A percentile compares a stretch with the other conserved stretches of the same genome.
Conservation (phyloP, 495 filamentous ascomycete species). For the Penicillium macrosclerotiorum region DNA sequence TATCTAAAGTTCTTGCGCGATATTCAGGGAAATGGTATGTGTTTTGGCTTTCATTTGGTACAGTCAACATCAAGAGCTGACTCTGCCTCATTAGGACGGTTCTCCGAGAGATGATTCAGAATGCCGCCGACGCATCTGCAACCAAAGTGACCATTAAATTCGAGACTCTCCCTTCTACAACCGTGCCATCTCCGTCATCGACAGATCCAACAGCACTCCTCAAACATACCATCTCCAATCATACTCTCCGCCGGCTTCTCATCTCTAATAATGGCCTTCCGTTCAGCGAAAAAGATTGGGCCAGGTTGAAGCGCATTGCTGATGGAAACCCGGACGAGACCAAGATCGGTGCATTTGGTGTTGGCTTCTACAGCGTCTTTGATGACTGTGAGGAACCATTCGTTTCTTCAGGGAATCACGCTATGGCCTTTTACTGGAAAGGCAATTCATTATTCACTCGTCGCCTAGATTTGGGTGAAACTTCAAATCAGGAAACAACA, state of each 20-base stretch:
- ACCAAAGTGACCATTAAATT: slow-evolving; percentile 86
- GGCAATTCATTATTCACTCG: slow-evolving; percentile 90
- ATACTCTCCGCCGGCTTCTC: slow-evolving; percentile 76
- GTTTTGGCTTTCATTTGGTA: neutral
- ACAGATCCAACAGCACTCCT: slow-evolving; percentile 66
- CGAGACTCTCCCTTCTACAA: slow-evolving; percentile 80
- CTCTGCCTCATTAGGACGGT: slow-evolving; percentile 55
- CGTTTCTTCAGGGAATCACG: slow-evolving; percentile 83
- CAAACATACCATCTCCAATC: slow-evolving; percentile 78
- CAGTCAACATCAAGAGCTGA: neutral
- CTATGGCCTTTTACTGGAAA: slow-evolving; percentile 99
- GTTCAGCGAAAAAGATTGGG: slow-evolving; percentile 89
- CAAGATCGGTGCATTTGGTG: slow-evolving; percentile 97
- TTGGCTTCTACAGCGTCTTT: slow-evolving; percentile 98
- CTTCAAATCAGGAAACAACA: slow-evolving; percentile 68
- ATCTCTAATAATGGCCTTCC: slow-evolving; percentile 87
- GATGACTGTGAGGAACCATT: slow-evolving; percentile 97
- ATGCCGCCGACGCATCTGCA: slow-evolving; percentile 92
- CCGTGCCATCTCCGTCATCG: slow-evolving; percentile 65
- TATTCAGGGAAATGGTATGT: slow-evolving; percentile 87
- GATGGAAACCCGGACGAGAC: slow-evolving; percentile 98
- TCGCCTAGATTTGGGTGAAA: slow-evolving; percentile 64
- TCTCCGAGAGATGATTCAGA: slow-evolving; percentile 93
- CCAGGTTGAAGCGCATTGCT: slow-evolving; percentile 89
- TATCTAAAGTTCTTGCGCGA: slow-evolving; percentile 93